Evolutionary conservation across 768 basidiomycete species (phyloP).

Genomic region (Lactarius sanguifluus): DNA sequence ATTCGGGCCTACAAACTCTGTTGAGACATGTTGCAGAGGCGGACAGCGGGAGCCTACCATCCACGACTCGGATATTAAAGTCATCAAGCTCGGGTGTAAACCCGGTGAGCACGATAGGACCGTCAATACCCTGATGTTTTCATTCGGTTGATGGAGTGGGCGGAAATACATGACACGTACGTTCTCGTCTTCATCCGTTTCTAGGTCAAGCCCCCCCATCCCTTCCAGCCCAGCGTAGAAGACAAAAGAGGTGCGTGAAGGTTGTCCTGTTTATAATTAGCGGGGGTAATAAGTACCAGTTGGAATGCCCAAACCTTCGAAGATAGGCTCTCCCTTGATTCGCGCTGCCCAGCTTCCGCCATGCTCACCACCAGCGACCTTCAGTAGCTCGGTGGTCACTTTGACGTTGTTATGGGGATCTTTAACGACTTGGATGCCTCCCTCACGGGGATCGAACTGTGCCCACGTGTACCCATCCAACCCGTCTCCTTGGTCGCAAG

Average conservation of each 20-base stretch:
- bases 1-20: conserved; percentile 47
- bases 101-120: conserved; percentile 68
- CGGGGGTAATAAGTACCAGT: background rate
- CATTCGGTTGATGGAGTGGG: background rate
- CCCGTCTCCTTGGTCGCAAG: conserved; percentile 85
- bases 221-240: conserved; percentile 91
- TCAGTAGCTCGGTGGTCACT: conserved; percentile 82
- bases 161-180: conserved; percentile 43
- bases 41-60: conserved; percentile 50
- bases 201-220: conserved; percentile 76
- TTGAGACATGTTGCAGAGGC: background rate
- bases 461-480: conserved; percentile 85
- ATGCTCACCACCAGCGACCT: conserved; percentile 76
- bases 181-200: conserved; percentile 71
- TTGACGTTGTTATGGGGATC: conserved; percentile 83
- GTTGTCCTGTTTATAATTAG: conserved; percentile 33
- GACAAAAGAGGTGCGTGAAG: conserved; percentile 71
- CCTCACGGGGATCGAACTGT: conserved; percentile 80
- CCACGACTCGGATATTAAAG: conserved; percentile 75
- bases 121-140: conserved; percentile 63
- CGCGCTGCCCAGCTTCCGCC: conserved; percentile 90
- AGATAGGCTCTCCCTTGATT: conserved; percentile 77
- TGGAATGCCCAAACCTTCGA: conserved; percentile 47
- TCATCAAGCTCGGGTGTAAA: conserved; percentile 77
- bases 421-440: conserved; percentile 80